Conservation (phyloP, 202 grass and related monocot species). For the Eragrostis tef region DNA sequence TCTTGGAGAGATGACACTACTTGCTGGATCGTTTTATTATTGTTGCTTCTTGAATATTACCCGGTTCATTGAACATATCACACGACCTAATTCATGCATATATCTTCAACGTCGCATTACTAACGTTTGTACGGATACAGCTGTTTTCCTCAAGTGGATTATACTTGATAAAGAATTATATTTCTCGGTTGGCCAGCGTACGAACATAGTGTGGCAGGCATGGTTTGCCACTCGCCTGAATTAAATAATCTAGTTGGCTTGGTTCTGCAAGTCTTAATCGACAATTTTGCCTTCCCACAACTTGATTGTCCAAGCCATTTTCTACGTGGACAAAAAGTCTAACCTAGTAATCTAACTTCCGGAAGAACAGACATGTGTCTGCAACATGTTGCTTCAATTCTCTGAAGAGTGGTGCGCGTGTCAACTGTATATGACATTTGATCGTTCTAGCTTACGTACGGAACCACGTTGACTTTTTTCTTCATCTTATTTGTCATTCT, state of each 20-base stretch:
- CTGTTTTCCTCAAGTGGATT: background rate
- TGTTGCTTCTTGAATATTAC: background rate
- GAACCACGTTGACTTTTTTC: too few relatives aligned
- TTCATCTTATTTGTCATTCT: too few relatives aligned
- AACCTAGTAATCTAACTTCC: too few relatives aligned
- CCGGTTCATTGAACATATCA: background rate
- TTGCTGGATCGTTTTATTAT: background rate
- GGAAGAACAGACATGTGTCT: too few relatives aligned
- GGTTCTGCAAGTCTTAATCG: background rate
- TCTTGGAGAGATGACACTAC: background rate
- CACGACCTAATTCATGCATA: background rate
- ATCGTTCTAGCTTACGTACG: too few relatives aligned
- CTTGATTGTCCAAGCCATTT: background rate
- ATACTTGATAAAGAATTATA: background rate
- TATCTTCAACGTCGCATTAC: background rate
- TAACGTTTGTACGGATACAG: background rate
- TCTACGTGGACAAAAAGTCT: background rate
- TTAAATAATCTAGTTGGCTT: background rate
- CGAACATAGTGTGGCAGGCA: background rate
- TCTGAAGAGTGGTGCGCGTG: too few relatives aligned
- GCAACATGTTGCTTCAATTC: too few relatives aligned
- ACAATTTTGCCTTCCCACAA: background rate
- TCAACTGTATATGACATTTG: too few relatives aligned
- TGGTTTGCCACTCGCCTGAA: background rate
- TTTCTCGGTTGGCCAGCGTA: background rate